Evolutionary conservation across 2,329 filamentous ascomycete species (phyloP).

Genomic region (Stemphylium lycopersici): DNA sequence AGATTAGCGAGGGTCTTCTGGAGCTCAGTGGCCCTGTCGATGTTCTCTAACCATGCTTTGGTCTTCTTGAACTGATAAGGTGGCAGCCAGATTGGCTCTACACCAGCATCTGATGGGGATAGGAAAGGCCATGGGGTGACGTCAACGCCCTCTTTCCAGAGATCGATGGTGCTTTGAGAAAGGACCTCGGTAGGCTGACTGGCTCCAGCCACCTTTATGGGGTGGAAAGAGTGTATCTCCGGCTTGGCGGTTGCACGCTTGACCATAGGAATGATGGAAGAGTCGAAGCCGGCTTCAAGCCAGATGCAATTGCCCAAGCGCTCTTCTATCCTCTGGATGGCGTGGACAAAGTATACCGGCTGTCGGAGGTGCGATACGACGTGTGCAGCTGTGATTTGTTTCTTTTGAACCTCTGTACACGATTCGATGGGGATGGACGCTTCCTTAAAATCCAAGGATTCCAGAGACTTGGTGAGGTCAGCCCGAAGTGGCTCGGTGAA

Average conservation of each 20-base stretch:
- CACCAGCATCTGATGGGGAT: slow-evolving; percentile 34
- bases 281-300: slow-evolving; percentile 31
- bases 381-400: not conserved
- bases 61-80: slow-evolving; percentile 36
- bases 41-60: slow-evolving; percentile 29
- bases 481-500: slow-evolving; percentile 38
- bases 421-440: slow-evolving; percentile 11
- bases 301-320: slow-evolving; percentile 26
- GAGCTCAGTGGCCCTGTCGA: slow-evolving; percentile 7
- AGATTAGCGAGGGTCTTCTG: not conserved
- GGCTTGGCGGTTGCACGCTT: slow-evolving; percentile 27
- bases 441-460: slow-evolving; percentile 3
- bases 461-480: slow-evolving; percentile 8
- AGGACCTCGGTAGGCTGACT: slow-evolving; percentile 22
- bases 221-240: slow-evolving; percentile 6
- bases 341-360: slow-evolving; percentile 56
- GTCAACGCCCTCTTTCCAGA: slow-evolving; percentile 52
- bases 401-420: not conserved
- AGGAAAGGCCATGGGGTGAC: slow-evolving; percentile 51
- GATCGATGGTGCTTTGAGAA: slow-evolving; percentile 30
- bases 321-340: slow-evolving; percentile 48
- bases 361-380: slow-evolving; percentile 49
- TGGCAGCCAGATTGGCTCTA: slow-evolving; percentile 31
- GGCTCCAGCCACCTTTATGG: slow-evolving; percentile 11
- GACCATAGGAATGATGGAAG: slow-evolving; percentile 39